Evolutionary conservation across 805 yeast species (phyloP).

Genomic region (Yamadazyma endophytica): DNA sequence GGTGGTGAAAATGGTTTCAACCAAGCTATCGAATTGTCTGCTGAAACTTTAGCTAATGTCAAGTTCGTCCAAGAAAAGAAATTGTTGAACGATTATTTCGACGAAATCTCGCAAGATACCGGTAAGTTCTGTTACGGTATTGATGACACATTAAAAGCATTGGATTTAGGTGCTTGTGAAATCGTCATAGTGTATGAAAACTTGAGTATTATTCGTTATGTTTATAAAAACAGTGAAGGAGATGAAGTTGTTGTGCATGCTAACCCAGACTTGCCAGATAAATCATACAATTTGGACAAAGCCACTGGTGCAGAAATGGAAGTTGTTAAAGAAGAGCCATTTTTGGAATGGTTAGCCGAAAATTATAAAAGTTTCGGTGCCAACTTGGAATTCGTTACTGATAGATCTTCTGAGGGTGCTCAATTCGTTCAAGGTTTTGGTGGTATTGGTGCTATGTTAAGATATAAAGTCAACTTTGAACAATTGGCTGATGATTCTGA

Average conservation of each 20-base stretch:
- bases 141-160: slow-evolving; percentile 92
- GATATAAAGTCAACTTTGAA: slow-evolving; percentile 96
- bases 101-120: slow-evolving; percentile 94
- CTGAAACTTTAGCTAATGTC: slow-evolving; percentile 94
- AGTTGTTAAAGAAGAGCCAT: slow-evolving; percentile 72
- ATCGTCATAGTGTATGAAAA: slow-evolving; percentile 89
- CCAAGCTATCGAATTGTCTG: slow-evolving; percentile 97
- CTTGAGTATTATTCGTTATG: slow-evolving; percentile 78
- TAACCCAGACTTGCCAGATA: slow-evolving; percentile 68
- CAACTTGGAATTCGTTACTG: slow-evolving; percentile 91
- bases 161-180: slow-evolving; percentile 95
- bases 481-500: slow-evolving; percentile 86
- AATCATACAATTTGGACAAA: slow-evolving; percentile 74
- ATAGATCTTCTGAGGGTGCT: slow-evolving; percentile 96
- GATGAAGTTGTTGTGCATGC: slow-evolving; percentile 69
- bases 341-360: slow-evolving; percentile 98
- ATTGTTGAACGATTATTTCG: slow-evolving; percentile 85
- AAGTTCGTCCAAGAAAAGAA: slow-evolving; percentile 98
- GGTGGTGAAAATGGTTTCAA: slow-evolving; percentile 99
- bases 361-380: slow-evolving; percentile 95
- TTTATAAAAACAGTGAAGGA: slow-evolving; percentile 80
- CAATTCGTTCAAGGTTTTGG: slow-evolving; percentile 98
- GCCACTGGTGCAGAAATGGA: slow-evolving; percentile 92
- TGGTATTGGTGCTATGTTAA: slow-evolving; percentile 95
- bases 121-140: slow-evolving; percentile 98